These are phyloP conservation scores for Cladophialophora carrionii DNA, from an alignment of 2,329 filamentous ascomycete genomes.

Conservation along the genomic window DNA sequence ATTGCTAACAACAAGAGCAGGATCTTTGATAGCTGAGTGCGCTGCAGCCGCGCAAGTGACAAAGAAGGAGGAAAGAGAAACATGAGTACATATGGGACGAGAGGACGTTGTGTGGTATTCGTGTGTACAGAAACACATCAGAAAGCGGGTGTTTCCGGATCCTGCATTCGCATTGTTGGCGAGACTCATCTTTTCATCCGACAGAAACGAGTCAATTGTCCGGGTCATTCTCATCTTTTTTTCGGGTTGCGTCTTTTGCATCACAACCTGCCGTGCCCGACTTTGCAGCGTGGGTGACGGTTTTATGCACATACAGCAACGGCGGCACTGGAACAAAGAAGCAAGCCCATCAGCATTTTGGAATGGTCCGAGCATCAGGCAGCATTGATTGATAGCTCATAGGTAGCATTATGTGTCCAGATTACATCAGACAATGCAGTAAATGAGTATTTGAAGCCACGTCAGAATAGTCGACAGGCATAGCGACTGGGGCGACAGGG, in stretches of 20 bases:
- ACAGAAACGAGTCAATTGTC: not conserved
- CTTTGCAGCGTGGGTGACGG: not conserved
- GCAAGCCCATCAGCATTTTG: not conserved
- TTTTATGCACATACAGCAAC: not conserved
- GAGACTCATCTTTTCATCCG: not conserved
- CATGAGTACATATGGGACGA: slow-evolving; percentile 6
- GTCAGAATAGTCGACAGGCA: not conserved
- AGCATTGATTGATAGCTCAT: not conserved
- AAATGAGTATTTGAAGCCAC: not conserved
- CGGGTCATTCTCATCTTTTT: not conserved
- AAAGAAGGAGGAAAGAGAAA: slow-evolving; percentile 1
- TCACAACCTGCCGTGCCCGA: not conserved
- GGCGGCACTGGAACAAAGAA: not conserved
- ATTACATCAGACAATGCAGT: not conserved
- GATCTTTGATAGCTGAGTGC: slow-evolving; percentile 56
- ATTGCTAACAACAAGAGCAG: not conserved
- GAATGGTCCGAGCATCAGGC: not conserved
- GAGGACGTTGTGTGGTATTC: not conserved
- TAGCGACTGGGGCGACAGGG: not conserved
- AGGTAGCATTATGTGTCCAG: not conserved
- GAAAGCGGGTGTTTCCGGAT: not conserved
- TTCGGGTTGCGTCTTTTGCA: not conserved
- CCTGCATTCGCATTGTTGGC: not conserved
- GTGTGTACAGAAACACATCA: not conserved
- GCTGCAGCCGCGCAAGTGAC: not conserved